phyloP scores from a whole-genome alignment of 306 rosid genomes.

The Phaseolus lunatus region DNA sequence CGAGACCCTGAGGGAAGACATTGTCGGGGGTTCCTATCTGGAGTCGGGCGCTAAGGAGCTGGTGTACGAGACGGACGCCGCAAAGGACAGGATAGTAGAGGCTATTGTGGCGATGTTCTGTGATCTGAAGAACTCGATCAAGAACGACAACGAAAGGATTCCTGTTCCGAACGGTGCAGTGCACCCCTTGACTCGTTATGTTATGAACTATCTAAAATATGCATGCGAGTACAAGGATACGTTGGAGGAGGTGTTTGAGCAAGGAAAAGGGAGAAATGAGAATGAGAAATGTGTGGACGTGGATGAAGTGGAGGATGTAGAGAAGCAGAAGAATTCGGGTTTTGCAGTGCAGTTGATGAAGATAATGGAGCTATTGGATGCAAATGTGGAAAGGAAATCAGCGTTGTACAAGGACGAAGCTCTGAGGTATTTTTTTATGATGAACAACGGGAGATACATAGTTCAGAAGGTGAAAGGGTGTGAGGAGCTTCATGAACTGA shows the following conservation, averaged over 20 bases:
- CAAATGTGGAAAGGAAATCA: constrained; percentile 68
- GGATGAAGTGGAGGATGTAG: not conserved
- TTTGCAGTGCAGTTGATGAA: constrained; percentile 53
- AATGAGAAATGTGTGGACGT: not conserved
- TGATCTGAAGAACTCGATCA: constrained; percentile 69
- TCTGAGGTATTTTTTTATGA: constrained; percentile 66
- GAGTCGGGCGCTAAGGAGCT: constrained; percentile 50
- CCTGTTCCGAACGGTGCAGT: constrained; percentile 81
- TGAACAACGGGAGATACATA: constrained; percentile 91
- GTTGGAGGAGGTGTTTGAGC: constrained; percentile 63
- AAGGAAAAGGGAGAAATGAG: not conserved
- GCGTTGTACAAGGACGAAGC: constrained; percentile 60
- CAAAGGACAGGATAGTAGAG: constrained; percentile 52
- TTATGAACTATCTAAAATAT: constrained; percentile 81
- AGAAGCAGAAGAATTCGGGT: constrained; percentile 51
- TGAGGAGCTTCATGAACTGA: constrained; percentile 54
- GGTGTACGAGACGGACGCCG: constrained; percentile 44
- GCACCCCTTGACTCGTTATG: constrained; percentile 83
- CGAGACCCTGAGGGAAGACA: constrained; percentile 63
- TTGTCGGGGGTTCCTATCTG: constrained; percentile 33
- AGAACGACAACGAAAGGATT: constrained; percentile 63
- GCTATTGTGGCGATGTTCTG: constrained; percentile 60
- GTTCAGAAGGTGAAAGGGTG: constrained; percentile 80
- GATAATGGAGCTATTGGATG: constrained; percentile 71
- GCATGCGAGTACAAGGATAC: constrained; percentile 80